Base-by-base conservation (phyloP, 2,329 filamentous ascomycete species). In the Exophiala xenobiotica region DNA sequence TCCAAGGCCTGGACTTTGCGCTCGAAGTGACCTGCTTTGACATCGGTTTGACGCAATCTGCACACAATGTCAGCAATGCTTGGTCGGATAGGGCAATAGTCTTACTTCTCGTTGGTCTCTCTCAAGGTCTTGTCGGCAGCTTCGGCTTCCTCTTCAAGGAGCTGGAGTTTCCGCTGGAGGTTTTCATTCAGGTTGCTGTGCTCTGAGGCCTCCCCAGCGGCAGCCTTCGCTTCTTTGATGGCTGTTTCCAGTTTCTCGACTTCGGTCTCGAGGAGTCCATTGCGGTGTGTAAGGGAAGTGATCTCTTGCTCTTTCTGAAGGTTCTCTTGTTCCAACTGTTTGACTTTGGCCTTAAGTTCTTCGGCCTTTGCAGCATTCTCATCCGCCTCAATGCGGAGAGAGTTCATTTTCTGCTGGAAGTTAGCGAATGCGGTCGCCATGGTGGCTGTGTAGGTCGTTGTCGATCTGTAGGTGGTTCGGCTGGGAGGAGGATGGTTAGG, bases 21-120 rank as follows among this genome's bases (percentile, higher is more conserved):
- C 80, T 99, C 93, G 76, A 92, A 97, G 79, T 99, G 92, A 67
- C 92, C 93, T 68, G 92, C 91, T 82, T 97, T 97, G 77, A 97
- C 90, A 72, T 99, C 93, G 77, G 93, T 96, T 79, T 96, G 91
- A 73, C 93, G 91, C 69, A 97, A 89, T 78, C 93, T 99, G 64
- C 40, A 29, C 12, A 49, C 8, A 19, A 33, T 23, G 23, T 50
- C 26, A 48, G 16, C 38, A 40, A 8, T 18, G 3, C 23, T 45
- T 38, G 26, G 23, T 18, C 45, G 37, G 38, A 38, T 53, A 51
- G 24, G 24, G 16, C 8, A 37, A 8, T 22, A 47, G 46, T 78
- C 88, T 68, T 85, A 99, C 93, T 96, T 97, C 78, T 99, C 93
- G 76, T 96, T 97, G 68, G 90, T 87, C 78, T 97, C 93, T 70